A percentile compares a stretch with the other conserved stretches of the same genome.
These are phyloP conservation scores for Immersiporthe knoxdaviesiana DNA, from an alignment of 2,329 filamentous ascomycete species.

Conservation along the genomic window DNA sequence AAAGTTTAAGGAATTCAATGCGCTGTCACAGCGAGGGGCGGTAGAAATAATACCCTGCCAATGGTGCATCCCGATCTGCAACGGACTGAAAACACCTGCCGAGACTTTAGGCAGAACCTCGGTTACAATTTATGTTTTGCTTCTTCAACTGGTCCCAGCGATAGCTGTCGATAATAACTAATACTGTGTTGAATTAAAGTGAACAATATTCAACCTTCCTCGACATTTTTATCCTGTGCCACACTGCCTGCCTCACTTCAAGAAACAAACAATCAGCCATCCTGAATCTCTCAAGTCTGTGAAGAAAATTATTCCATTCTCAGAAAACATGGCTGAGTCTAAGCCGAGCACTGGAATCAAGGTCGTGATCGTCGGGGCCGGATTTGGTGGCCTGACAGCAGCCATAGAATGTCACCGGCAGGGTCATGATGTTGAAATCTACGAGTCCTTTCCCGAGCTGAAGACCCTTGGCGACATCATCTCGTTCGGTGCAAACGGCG, in stretches of 20 bases:
- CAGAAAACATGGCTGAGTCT: slow-evolving; percentile 9
- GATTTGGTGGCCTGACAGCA: slow-evolving; percentile 64
- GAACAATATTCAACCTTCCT: not conserved
- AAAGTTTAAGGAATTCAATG: not conserved
- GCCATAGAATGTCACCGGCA: slow-evolving; percentile 66
- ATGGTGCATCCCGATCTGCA: not conserved
- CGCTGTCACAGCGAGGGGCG: not conserved
- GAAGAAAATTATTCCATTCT: too few species aligned
- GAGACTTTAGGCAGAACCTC: not conserved
- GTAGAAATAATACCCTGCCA: slow-evolving; percentile 2
- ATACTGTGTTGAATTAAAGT: not conserved
- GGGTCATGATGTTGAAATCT: slow-evolving; percentile 61
- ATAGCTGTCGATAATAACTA: not conserved
- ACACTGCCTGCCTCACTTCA: too few species aligned
- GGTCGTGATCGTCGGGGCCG: slow-evolving; percentile 55
- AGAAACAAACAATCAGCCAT: not conserved
- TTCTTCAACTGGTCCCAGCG: not conserved
- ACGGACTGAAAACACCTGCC: not conserved
- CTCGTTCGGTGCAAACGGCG: slow-evolving; percentile 63
- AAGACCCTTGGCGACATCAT: slow-evolving; percentile 66
- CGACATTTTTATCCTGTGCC: too few species aligned
- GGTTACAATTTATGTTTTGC: not conserved
- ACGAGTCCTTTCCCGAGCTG: slow-evolving; percentile 60
- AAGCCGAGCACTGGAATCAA: slow-evolving; percentile 51
- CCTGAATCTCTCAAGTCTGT: too few species aligned